Evolutionary conservation across 1,284 basidiomycete species (phyloP), one percentile per base, ranked within the genome.

Genomic region (Heterobasidion occidentale): DNA sequence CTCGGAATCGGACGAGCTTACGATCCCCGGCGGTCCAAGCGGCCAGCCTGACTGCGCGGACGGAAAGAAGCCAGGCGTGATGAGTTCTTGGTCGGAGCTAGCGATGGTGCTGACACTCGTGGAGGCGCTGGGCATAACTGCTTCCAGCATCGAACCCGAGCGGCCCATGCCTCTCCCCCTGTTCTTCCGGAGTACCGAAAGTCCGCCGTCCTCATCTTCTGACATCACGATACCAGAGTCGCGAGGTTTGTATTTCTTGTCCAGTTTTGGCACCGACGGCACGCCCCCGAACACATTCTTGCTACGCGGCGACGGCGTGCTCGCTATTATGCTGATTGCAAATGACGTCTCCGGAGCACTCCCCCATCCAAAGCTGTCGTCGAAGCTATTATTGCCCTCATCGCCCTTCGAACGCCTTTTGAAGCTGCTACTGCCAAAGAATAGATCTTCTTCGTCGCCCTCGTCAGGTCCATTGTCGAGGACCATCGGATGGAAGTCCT

Each of bases 181-280:
- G 3, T 34, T 20, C 12, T 14, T 52, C 51, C 51, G 59, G 58
- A 36, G 59, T 15, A 58, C 36, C 3, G 60, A 63, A 45, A 64
- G 58, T 9, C 62, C 58, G 34, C 66, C 65, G 11, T 80, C 77
- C 47, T 84, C 82, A 53, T 86, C 84, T 56, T 86, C 84, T 60
- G 77, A 83, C 14, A 86, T 63, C 1, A 72, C 77, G 45, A 88
- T 71, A 12, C 83, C 82, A 1, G 84, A 88, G 65, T 89, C 86
- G n/a, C 83, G 75, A 27, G 80, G 77, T 55, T 81, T 81, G 71
- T 80, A 90, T 68, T 90, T 90, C 64, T 78, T 83, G 36, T 80
- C 81, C 52, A 82, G 63, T 72, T 70, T 61, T 46, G 67, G 66
- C n/a, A 67, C 69, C 14, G 46, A 47, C n/a, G 46, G 46, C 19